Evolutionary conservation across 345 rosid species (phyloP).

Genomic region (Raphanus raphanistrum): DNA sequence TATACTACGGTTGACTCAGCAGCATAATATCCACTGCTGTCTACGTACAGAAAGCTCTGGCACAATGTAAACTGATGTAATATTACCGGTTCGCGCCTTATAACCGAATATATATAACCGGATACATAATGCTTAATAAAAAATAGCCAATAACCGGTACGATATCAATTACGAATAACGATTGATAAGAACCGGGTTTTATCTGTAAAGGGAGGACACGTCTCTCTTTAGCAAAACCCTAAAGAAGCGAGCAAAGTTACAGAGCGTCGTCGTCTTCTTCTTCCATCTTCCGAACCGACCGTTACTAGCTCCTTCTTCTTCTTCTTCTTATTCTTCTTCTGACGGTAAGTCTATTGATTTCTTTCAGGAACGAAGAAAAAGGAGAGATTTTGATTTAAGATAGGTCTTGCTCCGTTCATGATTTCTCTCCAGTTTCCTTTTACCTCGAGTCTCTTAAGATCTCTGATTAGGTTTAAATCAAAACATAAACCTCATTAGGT

Average conservation of each 20-base stretch:
- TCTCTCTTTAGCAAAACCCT: constrained; percentile 5
- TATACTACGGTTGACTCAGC: too few species aligned
- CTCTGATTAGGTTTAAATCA: background rate
- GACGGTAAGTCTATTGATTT: background rate
- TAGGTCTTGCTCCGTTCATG: background rate
- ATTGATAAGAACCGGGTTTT: constrained; percentile 14
- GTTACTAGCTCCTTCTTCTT: background rate
- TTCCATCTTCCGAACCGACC: constrained; percentile 8
- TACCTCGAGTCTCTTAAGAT: background rate
- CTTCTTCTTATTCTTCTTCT: background rate
- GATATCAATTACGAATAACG: background rate
- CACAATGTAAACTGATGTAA: background rate
- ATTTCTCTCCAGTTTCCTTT: background rate
- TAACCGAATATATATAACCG: background rate
- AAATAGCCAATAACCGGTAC: background rate
- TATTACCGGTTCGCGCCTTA: background rate
- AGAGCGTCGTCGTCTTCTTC: constrained; percentile 1
- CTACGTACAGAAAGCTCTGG: too few species aligned
- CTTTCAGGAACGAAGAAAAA: background rate
- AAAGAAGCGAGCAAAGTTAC: background rate
- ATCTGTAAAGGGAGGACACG: background rate
- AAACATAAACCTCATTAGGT: background rate
- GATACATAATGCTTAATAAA: background rate
- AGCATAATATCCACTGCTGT: too few species aligned
- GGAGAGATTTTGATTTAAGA: background rate